These are phyloP conservation scores for Darksidea phi DNA, from an alignment of 495 filamentous ascomycete genomes.

Conservation along the genomic window DNA sequence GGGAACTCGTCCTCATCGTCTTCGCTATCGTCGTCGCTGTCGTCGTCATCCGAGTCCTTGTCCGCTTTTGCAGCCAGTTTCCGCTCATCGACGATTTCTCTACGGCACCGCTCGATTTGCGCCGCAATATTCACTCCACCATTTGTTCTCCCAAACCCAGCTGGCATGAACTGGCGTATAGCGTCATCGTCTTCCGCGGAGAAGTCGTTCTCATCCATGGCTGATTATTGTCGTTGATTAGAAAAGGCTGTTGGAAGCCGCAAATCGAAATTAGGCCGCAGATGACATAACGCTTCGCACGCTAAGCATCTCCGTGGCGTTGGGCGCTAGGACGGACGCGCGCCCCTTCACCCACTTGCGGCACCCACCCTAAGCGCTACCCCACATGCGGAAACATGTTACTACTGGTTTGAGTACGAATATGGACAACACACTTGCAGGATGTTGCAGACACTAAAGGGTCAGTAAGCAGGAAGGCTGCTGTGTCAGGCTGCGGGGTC, in stretches of 20 bases:
- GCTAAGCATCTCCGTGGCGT: background rate
- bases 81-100: conserved; percentile 46
- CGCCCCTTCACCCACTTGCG: too few species aligned
- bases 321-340: background rate
- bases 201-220: conserved; percentile 30
- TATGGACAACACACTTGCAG: background rate
- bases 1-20: conserved; percentile 89
- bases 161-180: conserved; percentile 77
- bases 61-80: conserved; percentile 12
- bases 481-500: too few species aligned
- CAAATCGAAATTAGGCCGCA: background rate
- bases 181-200: conserved; percentile 61
- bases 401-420: background rate
- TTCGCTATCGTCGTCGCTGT: conserved; percentile 57
- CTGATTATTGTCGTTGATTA: conserved; percentile 11
- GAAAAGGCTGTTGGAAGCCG: conserved; percentile 6
- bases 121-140: conserved; percentile 69
- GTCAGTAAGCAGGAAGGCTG: too few species aligned
- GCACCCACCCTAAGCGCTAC: background rate
- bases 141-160: conserved; percentile 81
- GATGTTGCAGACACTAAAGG: background rate
- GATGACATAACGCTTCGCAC: conserved; percentile 15
- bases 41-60: conserved; percentile 38
- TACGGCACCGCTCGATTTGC: conserved; percentile 76
- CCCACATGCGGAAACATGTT: background rate